Evolutionary conservation across 345 rosid genomes (phyloP), one percentile per base, ranked within the genome.

Genomic region (Hirschfeldia incana): DNA sequence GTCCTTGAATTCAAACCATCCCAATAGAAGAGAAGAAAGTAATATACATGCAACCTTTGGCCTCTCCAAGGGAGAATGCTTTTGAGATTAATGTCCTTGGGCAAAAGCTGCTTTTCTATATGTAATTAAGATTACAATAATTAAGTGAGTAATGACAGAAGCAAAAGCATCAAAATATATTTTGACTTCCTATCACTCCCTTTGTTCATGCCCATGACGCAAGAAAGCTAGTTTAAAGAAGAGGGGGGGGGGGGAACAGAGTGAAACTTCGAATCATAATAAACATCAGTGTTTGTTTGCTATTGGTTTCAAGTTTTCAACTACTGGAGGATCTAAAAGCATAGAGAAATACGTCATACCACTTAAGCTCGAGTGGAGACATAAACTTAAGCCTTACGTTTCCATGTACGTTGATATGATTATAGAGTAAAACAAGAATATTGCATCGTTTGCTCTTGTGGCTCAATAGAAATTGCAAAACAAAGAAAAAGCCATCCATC

Each of bases 341-440:
- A 65, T 39, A 21, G 67, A 73, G 65, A 27, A 51, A 42, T 69
- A 80, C 76, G 83, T 80, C 83, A 80, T 64, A 57, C 80, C 83
- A 80, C 79, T 80, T 70, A 37, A 70, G 37, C 27, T 57, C 61
- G 65, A 75, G 76, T 70, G 83, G 83, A 80, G 73, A 75, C 79
- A 79, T 57, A 80, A 75, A 70, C 83, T 75, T 75, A 80, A 80
- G 79, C 64, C 68, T 80, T 80, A 80, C 76, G 83, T 70, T 80
- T 80, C 75, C 67, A 51, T 75, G 26, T 69, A 68, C 74, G 65
- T 29, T 61, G 13, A 5, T 74, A 69, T 74, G 79, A 62, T 75
- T 55, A 51, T 34, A 36, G 34, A 58, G 53, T 30, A 33, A 73
- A 73, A 73, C 74, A 79, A 59, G 83, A 80, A 72, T 74, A 17